phyloP scores from a whole-genome alignment of 1,139 yeast species.

The Meyerozyma sp. region DNA sequence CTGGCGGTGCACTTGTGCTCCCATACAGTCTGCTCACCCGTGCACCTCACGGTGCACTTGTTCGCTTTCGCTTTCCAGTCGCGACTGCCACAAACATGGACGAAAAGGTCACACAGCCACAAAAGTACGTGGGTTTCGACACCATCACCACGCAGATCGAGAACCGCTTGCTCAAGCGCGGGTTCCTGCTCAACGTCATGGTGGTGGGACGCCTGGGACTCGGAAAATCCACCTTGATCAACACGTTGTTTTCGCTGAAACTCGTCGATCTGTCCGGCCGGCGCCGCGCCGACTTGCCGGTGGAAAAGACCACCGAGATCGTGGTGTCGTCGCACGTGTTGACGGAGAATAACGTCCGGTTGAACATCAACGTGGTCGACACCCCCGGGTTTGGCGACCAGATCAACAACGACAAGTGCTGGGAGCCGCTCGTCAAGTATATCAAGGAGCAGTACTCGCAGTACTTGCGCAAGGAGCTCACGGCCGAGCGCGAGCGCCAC shows the following conservation, averaged over 20 bases:
- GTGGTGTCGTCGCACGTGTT: constrained; percentile 64
- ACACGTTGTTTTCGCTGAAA: constrained; percentile 83
- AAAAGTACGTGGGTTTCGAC: constrained; percentile 86
- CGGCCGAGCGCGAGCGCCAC: constrained; percentile 86
- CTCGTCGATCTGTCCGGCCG: constrained; percentile 74
- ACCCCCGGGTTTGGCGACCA: constrained; percentile 99
- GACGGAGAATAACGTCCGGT: constrained; percentile 80
- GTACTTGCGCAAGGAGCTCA: constrained; percentile 89
- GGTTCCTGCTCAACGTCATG: constrained; percentile 92
- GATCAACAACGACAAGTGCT: constrained; percentile 89
- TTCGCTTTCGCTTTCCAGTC: background rate
- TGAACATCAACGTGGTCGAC: constrained; percentile 83
- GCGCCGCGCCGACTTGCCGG: constrained; percentile 58
- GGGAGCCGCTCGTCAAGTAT: constrained; percentile 96
- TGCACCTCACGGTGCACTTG: too few relatives aligned
- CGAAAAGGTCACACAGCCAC: constrained; percentile 23
- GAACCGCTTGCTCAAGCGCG: constrained; percentile 83
- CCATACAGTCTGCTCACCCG: background rate
- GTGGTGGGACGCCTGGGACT: constrained; percentile 93
- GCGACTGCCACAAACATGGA: background rate
- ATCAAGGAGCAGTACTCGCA: constrained; percentile 95
- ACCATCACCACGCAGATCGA: constrained; percentile 95
- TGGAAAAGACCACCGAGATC: constrained; percentile 85
- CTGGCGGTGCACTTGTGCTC: background rate
- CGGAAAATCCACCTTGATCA: constrained; percentile 88